These are phyloP conservation scores for Xylaria venustula DNA, from an alignment of 495 filamentous ascomycete species.

Conservation along the genomic window DNA sequence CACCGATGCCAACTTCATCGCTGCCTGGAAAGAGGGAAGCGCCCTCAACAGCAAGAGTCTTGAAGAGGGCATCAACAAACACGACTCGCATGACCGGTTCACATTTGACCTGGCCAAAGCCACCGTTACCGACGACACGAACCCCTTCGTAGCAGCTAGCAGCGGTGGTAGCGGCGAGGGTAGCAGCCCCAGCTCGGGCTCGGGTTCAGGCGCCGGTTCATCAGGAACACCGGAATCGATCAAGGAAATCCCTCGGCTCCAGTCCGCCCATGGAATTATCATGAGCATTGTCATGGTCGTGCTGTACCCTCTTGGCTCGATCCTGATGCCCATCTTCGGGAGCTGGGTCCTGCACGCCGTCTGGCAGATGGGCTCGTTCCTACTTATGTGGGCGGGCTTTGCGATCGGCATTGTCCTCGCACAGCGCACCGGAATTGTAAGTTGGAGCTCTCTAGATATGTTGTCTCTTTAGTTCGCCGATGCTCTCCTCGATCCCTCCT, in stretches of 20 bases:
- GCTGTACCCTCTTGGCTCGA: constrained; percentile 57
- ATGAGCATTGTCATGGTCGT: constrained; percentile 57
- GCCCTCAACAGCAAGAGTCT: constrained; percentile 53
- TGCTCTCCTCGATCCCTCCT: neutral
- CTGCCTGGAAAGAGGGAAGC: constrained; percentile 58
- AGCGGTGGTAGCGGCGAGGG: constrained; percentile 3
- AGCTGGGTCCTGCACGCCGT: constrained; percentile 54
- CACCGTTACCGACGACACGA: constrained; percentile 52
- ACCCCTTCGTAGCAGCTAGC: constrained; percentile 55
- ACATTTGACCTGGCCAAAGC: constrained; percentile 55
- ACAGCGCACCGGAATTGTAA: constrained; percentile 35
- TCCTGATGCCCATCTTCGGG: constrained; percentile 53
- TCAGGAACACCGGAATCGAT: neutral
- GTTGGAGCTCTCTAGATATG: constrained; percentile 16
- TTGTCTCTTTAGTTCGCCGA: neutral
- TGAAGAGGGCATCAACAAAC: constrained; percentile 53
- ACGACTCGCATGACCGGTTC: constrained; percentile 56
- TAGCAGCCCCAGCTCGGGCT: constrained; percentile 9
- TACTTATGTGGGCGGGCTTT: constrained; percentile 58
- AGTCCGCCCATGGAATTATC: constrained; percentile 48
- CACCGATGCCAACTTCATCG: constrained; percentile 61
- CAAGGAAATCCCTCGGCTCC: constrained; percentile 20
- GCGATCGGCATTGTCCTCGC: constrained; percentile 57
- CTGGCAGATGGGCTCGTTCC: constrained; percentile 57
- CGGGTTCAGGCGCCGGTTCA: constrained; percentile 8